Percentiles rank a stretch among this genome's conserved stretches.
phyloP scores from a whole-genome alignment of 2,329 filamentous ascomycete genomes.

The Aspergillus fumigatus region DNA sequence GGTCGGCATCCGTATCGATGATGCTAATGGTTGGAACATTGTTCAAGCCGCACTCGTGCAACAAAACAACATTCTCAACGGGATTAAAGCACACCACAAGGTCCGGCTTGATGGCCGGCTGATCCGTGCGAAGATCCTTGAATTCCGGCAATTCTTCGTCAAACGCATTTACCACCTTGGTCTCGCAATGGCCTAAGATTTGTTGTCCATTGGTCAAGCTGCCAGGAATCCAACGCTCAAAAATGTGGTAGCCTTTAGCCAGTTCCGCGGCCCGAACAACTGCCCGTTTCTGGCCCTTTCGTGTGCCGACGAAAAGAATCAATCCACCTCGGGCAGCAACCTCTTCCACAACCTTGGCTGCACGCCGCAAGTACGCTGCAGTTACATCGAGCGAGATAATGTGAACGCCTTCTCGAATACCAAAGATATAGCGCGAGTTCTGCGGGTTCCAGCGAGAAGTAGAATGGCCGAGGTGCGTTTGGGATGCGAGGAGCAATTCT shows the following conservation, averaged over 20 bases:
- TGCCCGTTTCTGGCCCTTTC: constrained; percentile 72
- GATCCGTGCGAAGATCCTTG: constrained; percentile 58
- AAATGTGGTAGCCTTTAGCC: constrained; percentile 77
- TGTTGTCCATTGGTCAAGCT: constrained; percentile 89
- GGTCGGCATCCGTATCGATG: constrained; percentile 88
- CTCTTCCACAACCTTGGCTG: constrained; percentile 86
- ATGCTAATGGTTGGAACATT: constrained; percentile 92
- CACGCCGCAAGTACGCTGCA: constrained; percentile 82
- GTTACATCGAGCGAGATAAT: constrained; percentile 90
- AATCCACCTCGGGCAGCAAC: constrained; percentile 77
- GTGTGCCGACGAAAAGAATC: constrained; percentile 85
- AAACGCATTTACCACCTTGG: constrained; percentile 71
- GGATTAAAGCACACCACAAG: constrained; percentile 91
- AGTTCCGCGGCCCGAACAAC: constrained; percentile 78
- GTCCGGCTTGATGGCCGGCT: constrained; percentile 72
- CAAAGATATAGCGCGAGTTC: constrained; percentile 92
- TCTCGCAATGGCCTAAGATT: constrained; percentile 66
- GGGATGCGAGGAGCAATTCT: constrained; percentile 81
- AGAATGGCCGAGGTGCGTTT: constrained; percentile 85
- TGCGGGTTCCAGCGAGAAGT: constrained; percentile 90
- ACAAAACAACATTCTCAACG: constrained; percentile 80
- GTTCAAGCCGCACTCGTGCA: constrained; percentile 85
- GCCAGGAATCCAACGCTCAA: constrained; percentile 88
- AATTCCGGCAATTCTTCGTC: constrained; percentile 64
- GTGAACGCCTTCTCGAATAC: constrained; percentile 80